These are phyloP conservation scores for Escovopsis sp. DNA, from an alignment of 2,329 filamentous ascomycete genomes.

Conservation along the genomic window DNA sequence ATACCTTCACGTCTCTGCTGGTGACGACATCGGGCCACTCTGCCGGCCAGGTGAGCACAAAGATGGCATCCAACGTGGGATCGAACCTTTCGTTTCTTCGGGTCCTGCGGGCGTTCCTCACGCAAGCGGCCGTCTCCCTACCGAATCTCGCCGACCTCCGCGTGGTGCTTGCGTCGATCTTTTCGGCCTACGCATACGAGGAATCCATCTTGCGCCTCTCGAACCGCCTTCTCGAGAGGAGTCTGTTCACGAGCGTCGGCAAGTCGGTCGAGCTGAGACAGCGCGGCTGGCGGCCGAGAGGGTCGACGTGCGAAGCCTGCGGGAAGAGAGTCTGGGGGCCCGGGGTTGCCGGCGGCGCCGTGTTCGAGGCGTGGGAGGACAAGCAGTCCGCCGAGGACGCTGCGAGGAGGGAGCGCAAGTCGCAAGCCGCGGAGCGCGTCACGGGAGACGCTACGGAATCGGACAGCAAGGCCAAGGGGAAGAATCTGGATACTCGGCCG, in stretches of 20 bases:
- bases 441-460: conserved; percentile 19
- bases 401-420: conserved; percentile 30
- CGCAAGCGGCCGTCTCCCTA: conserved; percentile 64
- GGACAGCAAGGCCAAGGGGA: conserved; percentile 29
- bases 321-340: conserved; percentile 77
- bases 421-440: conserved; percentile 19
- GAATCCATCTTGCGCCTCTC: conserved; percentile 76
- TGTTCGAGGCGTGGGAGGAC: conserved; percentile 74
- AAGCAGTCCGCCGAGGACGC: conserved; percentile 34
- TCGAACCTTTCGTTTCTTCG: conserved; percentile 68
- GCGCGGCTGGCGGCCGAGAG: conserved; percentile 75
- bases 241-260: conserved; percentile 71
- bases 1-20: conserved; percentile 77
- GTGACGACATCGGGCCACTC: conserved; percentile 48
- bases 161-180: conserved; percentile 73
- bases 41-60: conserved; percentile 16
- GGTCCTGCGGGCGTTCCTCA: conserved; percentile 77
- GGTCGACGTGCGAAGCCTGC: conserved; percentile 80
- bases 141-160: conserved; percentile 80
- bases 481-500: conserved; percentile 24
- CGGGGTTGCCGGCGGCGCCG: conserved; percentile 48
- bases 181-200: conserved; percentile 91
- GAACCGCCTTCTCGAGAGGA: conserved; percentile 74
- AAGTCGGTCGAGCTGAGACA: conserved; percentile 62
- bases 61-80: conserved; percentile 24